A percentile compares a stretch with the other conserved stretches of the same genome.
Evolutionary conservation across 148 eudicot species (phyloP).

Genomic region (Nepenthes gracilis): DNA sequence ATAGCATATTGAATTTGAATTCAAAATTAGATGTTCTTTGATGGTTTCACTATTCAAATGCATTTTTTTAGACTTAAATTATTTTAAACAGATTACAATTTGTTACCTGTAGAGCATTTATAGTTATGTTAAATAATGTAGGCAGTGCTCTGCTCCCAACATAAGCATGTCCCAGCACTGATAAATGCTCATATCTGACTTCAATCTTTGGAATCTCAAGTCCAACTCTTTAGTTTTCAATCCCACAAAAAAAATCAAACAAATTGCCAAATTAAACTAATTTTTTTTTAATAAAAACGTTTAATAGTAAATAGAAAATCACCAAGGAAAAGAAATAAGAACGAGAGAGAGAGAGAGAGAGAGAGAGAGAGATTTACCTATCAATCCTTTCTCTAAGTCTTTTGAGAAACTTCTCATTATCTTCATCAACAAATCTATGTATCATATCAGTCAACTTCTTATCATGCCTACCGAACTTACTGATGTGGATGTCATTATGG

Average conservation of each 20-base stretch:
- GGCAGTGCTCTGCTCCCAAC: conserved; percentile 40
- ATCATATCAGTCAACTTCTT: conserved; percentile 39
- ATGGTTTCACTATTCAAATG: not conserved
- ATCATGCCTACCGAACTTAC: conserved; percentile 23
- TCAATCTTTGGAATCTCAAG: conserved; percentile 36
- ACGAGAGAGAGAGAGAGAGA: not conserved
- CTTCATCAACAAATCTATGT: conserved; percentile 33
- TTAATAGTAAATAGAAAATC: not conserved
- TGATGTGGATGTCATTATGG: conserved; percentile 27
- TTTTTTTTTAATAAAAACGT: not conserved
- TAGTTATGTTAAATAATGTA: conserved; percentile 22
- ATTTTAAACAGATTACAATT: not conserved
- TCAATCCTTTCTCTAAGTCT: conserved; percentile 33
- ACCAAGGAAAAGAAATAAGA: not conserved
- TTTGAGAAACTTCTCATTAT: conserved; percentile 34
- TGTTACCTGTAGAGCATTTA: conserved; percentile 23
- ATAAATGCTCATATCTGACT: conserved; percentile 34
- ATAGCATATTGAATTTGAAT: not conserved
- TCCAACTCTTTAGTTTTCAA: conserved; percentile 19
- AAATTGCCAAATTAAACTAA: not conserved
- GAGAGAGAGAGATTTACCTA: conserved; percentile 16
- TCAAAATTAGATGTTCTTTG: not conserved
- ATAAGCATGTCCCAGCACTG: conserved; percentile 33
- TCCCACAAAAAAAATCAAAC: not conserved
- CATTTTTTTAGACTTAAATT: not conserved